Conservation (phyloP, 768 basidiomycete genomes). For the Leccinum disarticulatum region DNA sequence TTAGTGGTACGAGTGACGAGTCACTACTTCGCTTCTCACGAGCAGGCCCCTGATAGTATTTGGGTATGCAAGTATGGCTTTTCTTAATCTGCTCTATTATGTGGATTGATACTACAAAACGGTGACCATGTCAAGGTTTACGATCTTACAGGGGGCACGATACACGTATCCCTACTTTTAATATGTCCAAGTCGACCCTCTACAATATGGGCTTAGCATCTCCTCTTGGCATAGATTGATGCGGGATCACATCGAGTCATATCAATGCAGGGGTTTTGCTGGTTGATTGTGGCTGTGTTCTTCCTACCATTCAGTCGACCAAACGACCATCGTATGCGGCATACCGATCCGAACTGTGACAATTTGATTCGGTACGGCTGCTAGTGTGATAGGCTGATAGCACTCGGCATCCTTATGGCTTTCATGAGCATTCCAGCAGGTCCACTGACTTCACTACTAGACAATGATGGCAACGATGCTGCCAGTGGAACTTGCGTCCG, state of each 20-base stretch:
- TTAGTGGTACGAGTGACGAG: too few relatives aligned
- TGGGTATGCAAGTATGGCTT: too few relatives aligned
- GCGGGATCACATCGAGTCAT: slow-evolving; percentile 16
- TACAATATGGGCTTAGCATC: slow-evolving; percentile 44
- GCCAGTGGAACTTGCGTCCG: slow-evolving; percentile 35
- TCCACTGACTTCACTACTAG: slow-evolving; percentile 20
- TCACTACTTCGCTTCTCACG: too few relatives aligned
- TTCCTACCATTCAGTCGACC: slow-evolving; percentile 35
- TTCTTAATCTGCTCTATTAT: neutral
- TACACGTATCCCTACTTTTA: slow-evolving; percentile 50
- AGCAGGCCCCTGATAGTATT: too few relatives aligned
- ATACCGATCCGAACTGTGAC: slow-evolving; percentile 41
- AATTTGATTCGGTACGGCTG: slow-evolving; percentile 36
- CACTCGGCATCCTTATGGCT: slow-evolving; percentile 47
- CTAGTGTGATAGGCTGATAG: slow-evolving; percentile 40
- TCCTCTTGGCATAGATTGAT: slow-evolving; percentile 32
- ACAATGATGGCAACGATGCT: slow-evolving; percentile 44
- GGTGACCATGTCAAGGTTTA: slow-evolving; percentile 12
- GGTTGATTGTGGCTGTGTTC: slow-evolving; percentile 46
- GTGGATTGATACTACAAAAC: too few relatives aligned
- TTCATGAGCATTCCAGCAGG: slow-evolving; percentile 32
- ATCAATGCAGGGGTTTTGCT: slow-evolving; percentile 49
- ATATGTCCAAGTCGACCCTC: slow-evolving; percentile 53
- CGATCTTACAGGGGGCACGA: slow-evolving; percentile 33
- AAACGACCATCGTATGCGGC: slow-evolving; percentile 29